A percentile compares a stretch with the other conserved stretches of the same genome.
Conservation (phyloP, 805 yeast genomes). For the Yarrowia sp. region DNA sequence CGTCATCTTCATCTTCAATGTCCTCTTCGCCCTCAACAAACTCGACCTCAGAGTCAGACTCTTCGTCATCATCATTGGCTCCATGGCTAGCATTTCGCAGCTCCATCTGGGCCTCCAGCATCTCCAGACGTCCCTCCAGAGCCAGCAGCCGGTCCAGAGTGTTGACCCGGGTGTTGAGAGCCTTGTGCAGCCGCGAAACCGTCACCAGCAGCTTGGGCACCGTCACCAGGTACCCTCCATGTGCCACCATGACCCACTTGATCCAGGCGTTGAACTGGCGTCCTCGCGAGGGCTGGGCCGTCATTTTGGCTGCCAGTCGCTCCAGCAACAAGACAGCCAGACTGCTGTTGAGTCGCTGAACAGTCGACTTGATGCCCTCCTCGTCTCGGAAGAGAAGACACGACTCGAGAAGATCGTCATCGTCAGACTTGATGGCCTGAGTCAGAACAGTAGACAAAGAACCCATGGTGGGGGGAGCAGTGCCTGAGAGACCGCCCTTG, state of each 20-base stretch:
- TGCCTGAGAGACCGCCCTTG: slow-evolving; percentile 32
- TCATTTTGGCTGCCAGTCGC: slow-evolving; percentile 46
- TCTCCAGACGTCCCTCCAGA: slow-evolving; percentile 79
- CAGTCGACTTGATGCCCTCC: slow-evolving; percentile 50
- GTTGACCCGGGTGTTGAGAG: slow-evolving; percentile 54
- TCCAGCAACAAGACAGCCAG: slow-evolving; percentile 47
- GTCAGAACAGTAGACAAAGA: slow-evolving; percentile 63
- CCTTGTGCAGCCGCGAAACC: slow-evolving; percentile 54
- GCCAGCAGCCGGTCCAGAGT: slow-evolving; percentile 66
- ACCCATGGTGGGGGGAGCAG: slow-evolving; percentile 6
- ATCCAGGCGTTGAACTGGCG: slow-evolving; percentile 62
- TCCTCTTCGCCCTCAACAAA: slow-evolving; percentile 44
- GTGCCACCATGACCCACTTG: slow-evolving; percentile 70
- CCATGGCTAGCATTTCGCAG: slow-evolving; percentile 52
- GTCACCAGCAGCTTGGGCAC: slow-evolving; percentile 52
- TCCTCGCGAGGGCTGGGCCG: slow-evolving; percentile 54
- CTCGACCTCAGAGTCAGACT: slow-evolving; percentile 38
- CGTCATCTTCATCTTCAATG: slow-evolving; percentile 38
- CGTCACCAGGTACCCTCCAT: slow-evolving; percentile 60
- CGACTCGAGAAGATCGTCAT: slow-evolving; percentile 77
- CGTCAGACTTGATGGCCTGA: slow-evolving; percentile 86
- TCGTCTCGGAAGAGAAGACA: slow-evolving; percentile 60
- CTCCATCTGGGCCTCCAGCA: slow-evolving; percentile 70
- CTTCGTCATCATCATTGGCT: slow-evolving; percentile 38
- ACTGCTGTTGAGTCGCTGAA: slow-evolving; percentile 50